These are phyloP conservation scores for Fraxinus nigra DNA, from an alignment of 305 asterid genomes.

Conservation along the genomic window DNA sequence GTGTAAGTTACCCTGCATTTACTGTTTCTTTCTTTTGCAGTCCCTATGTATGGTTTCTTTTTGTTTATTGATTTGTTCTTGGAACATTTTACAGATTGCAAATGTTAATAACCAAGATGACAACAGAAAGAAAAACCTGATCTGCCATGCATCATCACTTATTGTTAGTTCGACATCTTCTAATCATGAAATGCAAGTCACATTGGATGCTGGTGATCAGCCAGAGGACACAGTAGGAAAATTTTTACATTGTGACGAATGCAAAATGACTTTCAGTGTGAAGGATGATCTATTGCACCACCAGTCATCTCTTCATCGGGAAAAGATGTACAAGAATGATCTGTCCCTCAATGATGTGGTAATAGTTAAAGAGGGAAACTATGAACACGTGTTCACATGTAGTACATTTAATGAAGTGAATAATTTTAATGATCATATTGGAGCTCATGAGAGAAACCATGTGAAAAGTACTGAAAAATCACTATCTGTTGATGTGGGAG, in stretches of 20 bases:
- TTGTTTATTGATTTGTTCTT: conserved; percentile 21
- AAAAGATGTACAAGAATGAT: conserved; percentile 44
- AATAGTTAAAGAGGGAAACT: conserved; percentile 63
- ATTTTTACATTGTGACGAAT: conserved; percentile 39
- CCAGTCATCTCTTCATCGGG: conserved; percentile 48
- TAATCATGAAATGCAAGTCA: conserved; percentile 37
- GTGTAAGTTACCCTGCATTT: conserved; percentile 40
- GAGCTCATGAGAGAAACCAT: conserved; percentile 62
- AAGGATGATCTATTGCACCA: conserved; percentile 56
- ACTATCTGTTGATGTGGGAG: conserved; percentile 21
- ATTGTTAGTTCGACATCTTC: conserved; percentile 26
- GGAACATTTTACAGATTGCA: conserved; percentile 37
- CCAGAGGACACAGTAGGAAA: conserved; percentile 41
- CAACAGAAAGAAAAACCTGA: conserved; percentile 28
- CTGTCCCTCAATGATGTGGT: conserved; percentile 64
- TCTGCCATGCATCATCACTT: conserved; percentile 33
- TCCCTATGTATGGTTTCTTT: neutral
- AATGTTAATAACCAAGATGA: conserved; percentile 40
- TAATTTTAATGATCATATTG: conserved; percentile 72
- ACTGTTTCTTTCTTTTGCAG: neutral
- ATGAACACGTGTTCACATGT: conserved; percentile 72
- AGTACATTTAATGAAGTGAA: conserved; percentile 60
- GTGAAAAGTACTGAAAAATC: conserved; percentile 44
- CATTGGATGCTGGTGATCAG: conserved; percentile 28
- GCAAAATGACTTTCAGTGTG: conserved; percentile 40